Conservation (phyloP, 1,284 basidiomycete species). For the Psilocybe mexicana region DNA sequence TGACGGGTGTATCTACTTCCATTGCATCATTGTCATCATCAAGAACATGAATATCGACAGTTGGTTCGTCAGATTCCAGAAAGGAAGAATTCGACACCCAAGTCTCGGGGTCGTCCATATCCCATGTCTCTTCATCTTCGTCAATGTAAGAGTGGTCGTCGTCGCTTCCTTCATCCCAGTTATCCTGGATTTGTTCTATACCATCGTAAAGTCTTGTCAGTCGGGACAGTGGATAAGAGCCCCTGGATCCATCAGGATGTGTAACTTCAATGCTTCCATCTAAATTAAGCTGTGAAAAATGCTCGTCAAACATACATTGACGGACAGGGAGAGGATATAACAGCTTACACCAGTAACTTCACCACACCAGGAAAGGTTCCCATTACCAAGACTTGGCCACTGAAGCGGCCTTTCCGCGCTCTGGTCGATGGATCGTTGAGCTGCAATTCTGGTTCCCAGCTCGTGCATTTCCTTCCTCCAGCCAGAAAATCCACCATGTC, state of each 20-base stretch:
- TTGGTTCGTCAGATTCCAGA: neutral
- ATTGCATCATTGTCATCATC: constrained; percentile 36
- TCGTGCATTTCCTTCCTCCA: constrained; percentile 72
- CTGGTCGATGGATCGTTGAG: constrained; percentile 40
- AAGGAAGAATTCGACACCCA: neutral
- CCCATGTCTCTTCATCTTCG: constrained; percentile 47
- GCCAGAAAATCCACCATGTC: constrained; percentile 53
- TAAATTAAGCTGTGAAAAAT: constrained; percentile 53
- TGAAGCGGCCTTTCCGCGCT: constrained; percentile 46
- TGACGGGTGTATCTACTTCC: constrained; percentile 22
- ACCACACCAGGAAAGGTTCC: constrained; percentile 67
- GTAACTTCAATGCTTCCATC: constrained; percentile 71
- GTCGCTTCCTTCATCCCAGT: constrained; percentile 58
- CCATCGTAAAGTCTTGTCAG: constrained; percentile 74
- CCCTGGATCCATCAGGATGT: constrained; percentile 52
- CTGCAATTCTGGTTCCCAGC: constrained; percentile 60
- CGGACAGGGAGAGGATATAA: constrained; percentile 9
- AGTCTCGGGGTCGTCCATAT: constrained; percentile 40
- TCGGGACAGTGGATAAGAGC: constrained; percentile 58
- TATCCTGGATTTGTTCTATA: constrained; percentile 75
- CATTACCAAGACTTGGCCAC: constrained; percentile 44
- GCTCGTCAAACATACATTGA: neutral
- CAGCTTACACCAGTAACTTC: constrained; percentile 71
- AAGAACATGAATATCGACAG: neutral
- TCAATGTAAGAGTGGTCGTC: constrained; percentile 39